Evolutionary conservation across 768 basidiomycete genomes (phyloP), one percentile per base, ranked within the genome.

Genomic region (Leccinum barrowsii): DNA sequence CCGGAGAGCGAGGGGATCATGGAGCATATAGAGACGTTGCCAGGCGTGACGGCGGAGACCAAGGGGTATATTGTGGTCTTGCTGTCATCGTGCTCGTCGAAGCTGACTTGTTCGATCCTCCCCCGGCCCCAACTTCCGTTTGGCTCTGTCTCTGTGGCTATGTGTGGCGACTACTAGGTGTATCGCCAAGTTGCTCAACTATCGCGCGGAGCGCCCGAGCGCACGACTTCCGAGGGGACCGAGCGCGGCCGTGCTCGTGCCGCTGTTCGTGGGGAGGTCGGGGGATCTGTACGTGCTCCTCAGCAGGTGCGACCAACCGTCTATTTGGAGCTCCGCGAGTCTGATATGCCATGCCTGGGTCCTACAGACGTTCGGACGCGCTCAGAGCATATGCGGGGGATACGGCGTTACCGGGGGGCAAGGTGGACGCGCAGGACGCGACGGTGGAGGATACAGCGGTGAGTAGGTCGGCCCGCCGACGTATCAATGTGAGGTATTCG

Each of bases 401-500:
- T 69, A 96, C 94, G 0, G 89, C 91, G 1, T 74, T 96, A 5
- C 94, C 93, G 0, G 93, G 94, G 6, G 93, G 94, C 0, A 92
- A 86, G 68, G 80, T 86, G 7, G 93, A 96, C 15, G 75, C 76
- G 2, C 77, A 75, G 42, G 93, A 95, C 69, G 69, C 65, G 61
- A 84, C 81, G 42, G 75, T 86, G 3, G 94, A 94, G 66, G 88
- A 89, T 59, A 87, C 92, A 2, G 93, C 92, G 19, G 92, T 93
- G 69, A 51, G 59, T 40, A 40, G 17, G 37, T n/a, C 17, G 17
- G 37, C 17, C 3, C 17, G 37, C 17, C 37, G 37, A n/a, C 37
- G 37, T 40, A 30, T 0, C 37, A 40, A 40, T n/a, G 37, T 17
- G 37, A n/a, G 37, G 13, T 3, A 40, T 40, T 17, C 17, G 1